phyloP scores from a whole-genome alignment of 108 stramenopile species.

The Cyclotella cryptica region DNA sequence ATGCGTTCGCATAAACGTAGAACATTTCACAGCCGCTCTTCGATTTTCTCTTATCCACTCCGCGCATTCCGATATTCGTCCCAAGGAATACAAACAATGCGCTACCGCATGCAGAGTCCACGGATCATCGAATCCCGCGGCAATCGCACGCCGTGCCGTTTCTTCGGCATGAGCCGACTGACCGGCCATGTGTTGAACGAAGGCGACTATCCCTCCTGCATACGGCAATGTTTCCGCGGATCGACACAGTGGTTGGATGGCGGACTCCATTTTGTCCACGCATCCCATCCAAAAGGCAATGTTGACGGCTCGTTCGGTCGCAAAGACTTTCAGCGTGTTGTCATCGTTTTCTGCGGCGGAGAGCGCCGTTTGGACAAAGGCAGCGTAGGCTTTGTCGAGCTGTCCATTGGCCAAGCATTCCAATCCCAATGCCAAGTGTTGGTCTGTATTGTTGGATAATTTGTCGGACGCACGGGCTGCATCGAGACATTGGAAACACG shows the following conservation, averaged over 20 bases:
- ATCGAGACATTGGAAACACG: background rate
- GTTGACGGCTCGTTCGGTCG: background rate
- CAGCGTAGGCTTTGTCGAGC: background rate
- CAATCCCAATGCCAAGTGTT: background rate
- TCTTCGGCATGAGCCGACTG: background rate
- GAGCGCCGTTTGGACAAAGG: background rate
- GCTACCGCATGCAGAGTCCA: background rate
- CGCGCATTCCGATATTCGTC: background rate
- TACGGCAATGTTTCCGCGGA: background rate
- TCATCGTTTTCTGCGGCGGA: background rate
- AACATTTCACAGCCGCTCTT: background rate
- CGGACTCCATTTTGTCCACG: background rate
- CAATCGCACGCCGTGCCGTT: background rate
- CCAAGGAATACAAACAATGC: slow-evolving; percentile 3
- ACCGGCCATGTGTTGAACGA: background rate
- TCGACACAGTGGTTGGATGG: background rate
- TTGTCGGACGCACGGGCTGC: background rate
- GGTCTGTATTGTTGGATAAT: background rate
- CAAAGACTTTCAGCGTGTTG: background rate
- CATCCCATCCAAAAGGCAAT: background rate
- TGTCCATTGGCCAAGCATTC: background rate
- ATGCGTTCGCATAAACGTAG: background rate
- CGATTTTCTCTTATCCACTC: background rate
- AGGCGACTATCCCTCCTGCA: background rate
- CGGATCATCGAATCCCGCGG: background rate